phyloP scores from a whole-genome alignment of 1,284 basidiomycete species.

The Paramarasmius palmivorus region DNA sequence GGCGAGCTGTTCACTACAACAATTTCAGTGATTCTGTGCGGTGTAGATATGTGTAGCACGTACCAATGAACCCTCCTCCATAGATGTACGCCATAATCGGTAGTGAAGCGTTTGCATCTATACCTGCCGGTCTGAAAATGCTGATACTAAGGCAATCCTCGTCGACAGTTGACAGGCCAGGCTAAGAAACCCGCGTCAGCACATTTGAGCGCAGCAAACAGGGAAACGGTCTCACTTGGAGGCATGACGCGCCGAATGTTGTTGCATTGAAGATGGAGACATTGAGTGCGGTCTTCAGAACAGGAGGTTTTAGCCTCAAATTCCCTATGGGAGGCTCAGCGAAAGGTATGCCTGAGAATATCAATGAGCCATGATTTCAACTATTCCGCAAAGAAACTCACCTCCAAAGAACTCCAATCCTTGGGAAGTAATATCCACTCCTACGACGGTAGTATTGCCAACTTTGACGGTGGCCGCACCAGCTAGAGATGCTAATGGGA shows the following conservation, averaged over 20 bases:
- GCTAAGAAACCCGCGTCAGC: no score
- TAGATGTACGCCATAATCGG: constrained; percentile 35
- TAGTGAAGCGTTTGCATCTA: constrained; percentile 23
- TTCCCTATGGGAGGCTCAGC: constrained; percentile 21
- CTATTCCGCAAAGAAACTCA: no score
- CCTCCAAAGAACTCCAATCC: no score
- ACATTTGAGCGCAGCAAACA: no score
- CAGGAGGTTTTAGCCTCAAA: constrained; percentile 19
- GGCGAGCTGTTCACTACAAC: constrained; percentile 30
- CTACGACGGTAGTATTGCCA: no score
- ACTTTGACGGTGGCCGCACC: no score
- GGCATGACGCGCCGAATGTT: constrained; percentile 17
- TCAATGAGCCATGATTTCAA: no score
- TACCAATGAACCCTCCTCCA: constrained; percentile 35
- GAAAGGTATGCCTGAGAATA: constrained; percentile 22
- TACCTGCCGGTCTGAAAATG: constrained; percentile 40
- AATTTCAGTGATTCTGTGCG: constrained; percentile 18
- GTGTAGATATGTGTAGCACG: constrained; percentile 8
- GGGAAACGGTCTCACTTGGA: constrained; percentile 11
- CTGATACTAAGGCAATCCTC: constrained; percentile 54
- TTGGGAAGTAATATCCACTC: no score
- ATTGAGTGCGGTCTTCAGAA: constrained; percentile 10
- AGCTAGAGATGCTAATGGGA: no score
- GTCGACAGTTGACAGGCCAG: no score
- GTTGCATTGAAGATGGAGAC: constrained; percentile 18